These are phyloP conservation scores for Phytophthora niederhauseri DNA, from an alignment of 352 stramenopile genomes.

Conservation along the genomic window DNA sequence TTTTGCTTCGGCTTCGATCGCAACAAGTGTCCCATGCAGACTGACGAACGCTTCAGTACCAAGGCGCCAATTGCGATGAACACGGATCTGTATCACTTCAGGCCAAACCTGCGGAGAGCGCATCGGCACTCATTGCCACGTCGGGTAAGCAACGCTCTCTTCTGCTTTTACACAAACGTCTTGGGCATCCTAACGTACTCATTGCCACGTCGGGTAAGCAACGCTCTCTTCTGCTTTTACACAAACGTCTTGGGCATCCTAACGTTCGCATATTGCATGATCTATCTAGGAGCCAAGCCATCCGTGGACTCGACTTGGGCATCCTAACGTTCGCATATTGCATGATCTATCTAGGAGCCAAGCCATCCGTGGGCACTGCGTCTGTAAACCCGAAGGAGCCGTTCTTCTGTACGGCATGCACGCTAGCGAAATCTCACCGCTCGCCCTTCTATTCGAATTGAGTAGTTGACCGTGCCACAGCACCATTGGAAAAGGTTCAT, in stretches of 20 bases:
- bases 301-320: no score
- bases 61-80: slow-evolving; percentile 5
- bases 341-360: slow-evolving; percentile 11
- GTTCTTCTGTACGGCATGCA: slow-evolving; percentile 13
- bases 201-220: no score
- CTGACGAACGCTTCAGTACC: slow-evolving; percentile 19
- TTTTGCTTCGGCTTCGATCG: slow-evolving; percentile 18
- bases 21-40: slow-evolving; percentile 8
- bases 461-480: slow-evolving; percentile 9
- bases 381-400: background rate
- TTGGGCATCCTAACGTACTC: slow-evolving; percentile 16
- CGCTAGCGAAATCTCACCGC: slow-evolving; percentile 11
- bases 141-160: slow-evolving; percentile 8
- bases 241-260: no score
- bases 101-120: background rate
- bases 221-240: no score
- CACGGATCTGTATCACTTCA: slow-evolving; percentile 23
- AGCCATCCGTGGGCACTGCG: background rate
- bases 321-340: slow-evolving; percentile 14
- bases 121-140: slow-evolving; percentile 6
- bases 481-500: slow-evolving; percentile 10
- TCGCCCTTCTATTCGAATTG: slow-evolving; percentile 17
- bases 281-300: no score
- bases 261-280: no score
- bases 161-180: slow-evolving; percentile 14